Evolutionary conservation across 345 rosid genomes (phyloP).

Genomic region (Physaria fendleri): DNA sequence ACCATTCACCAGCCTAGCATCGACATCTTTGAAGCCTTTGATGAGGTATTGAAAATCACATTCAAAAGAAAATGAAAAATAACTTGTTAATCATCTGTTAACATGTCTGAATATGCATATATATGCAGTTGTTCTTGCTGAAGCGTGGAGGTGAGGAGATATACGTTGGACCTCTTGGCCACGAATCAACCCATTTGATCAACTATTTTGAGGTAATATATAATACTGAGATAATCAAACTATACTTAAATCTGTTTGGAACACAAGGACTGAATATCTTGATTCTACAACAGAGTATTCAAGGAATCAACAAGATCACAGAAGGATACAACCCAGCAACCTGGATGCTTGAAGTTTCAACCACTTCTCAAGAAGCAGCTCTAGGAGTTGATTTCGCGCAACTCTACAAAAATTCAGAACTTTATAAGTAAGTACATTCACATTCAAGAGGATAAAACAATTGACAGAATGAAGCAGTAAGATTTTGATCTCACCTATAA

Average conservation of each 20-base stretch:
- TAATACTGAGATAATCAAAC: not conserved
- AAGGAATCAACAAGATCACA: constrained; percentile 52
- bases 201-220: constrained; percentile 62
- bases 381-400: constrained; percentile 56
- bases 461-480: no score
- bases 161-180: constrained; percentile 76
- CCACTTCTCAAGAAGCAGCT: constrained; percentile 50
- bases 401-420: constrained; percentile 51
- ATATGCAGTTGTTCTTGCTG: constrained; percentile 54
- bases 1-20: constrained; percentile 96
- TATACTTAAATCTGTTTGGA: not conserved
- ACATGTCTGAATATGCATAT: not conserved
- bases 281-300: constrained; percentile 36
- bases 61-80: not conserved
- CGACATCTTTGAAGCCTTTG: constrained; percentile 86
- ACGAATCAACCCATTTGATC: constrained; percentile 48
- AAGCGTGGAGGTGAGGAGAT: constrained; percentile 79
- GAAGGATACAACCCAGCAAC: constrained; percentile 85
- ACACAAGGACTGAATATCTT: not conserved
- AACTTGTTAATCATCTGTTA: not conserved
- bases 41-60: constrained; percentile 48
- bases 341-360: constrained; percentile 78
- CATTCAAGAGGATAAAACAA: not conserved
- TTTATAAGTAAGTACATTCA: constrained; percentile 39
- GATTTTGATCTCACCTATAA: not conserved